phyloP scores from a whole-genome alignment of 192 early-diverging fungal species.

The Thamnidium elegans region DNA sequence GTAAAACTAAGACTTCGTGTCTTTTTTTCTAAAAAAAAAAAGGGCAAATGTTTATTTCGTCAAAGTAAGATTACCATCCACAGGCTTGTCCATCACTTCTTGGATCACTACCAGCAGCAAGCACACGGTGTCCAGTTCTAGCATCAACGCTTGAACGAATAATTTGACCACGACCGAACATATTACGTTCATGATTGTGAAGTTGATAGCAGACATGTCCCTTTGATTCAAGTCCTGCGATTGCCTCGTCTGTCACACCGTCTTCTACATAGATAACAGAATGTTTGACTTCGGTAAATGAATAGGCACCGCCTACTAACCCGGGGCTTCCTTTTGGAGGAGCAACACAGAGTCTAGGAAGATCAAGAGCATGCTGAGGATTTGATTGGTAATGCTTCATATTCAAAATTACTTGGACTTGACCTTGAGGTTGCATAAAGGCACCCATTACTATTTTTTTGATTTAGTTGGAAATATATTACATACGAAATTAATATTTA shows the following conservation, averaged over 20 bases:
- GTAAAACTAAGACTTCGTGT: background rate
- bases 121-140: constrained; percentile 40
- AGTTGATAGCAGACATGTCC: constrained; percentile 58
- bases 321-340: constrained; percentile 31
- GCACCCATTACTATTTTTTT: constrained; percentile 66
- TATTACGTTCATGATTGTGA: constrained; percentile 41
- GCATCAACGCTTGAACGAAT: constrained; percentile 45
- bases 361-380: constrained; percentile 67
- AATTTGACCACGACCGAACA: constrained; percentile 78
- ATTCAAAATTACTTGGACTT: constrained; percentile 75
- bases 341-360: constrained; percentile 62
- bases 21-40: background rate
- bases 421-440: constrained; percentile 84
- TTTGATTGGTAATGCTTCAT: constrained; percentile 52
- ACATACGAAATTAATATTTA: constrained; percentile 1
- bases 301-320: constrained; percentile 17
- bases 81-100: constrained; percentile 57
- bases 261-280: constrained; percentile 61
- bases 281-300: constrained; percentile 21
- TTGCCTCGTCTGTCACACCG: constrained; percentile 42
- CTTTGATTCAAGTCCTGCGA: constrained; percentile 47
- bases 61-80: constrained; percentile 39
- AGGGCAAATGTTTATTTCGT: too few species aligned
- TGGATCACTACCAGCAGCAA: constrained; percentile 54
- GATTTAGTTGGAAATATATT: background rate